These are phyloP conservation scores for Salix suchowensis DNA, from an alignment of 345 rosid genomes.

Conservation along the genomic window DNA sequence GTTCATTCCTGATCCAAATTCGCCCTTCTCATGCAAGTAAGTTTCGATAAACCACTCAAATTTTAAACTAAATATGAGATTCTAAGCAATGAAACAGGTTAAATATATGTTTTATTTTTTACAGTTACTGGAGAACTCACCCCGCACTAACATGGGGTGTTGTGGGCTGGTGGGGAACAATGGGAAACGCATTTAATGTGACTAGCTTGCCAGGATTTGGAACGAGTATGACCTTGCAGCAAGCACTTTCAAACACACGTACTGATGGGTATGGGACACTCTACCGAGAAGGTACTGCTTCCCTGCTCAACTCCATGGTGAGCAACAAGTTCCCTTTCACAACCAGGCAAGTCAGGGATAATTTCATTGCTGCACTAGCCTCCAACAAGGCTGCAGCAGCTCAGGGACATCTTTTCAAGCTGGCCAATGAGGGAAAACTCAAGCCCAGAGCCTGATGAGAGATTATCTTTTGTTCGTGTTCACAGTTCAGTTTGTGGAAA, in stretches of 20 bases:
- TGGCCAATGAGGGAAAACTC: slow-evolving; percentile 81
- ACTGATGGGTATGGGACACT: slow-evolving; percentile 63
- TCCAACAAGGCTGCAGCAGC: slow-evolving; percentile 71
- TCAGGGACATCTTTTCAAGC: slow-evolving; percentile 77
- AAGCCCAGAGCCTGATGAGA: slow-evolving; percentile 42
- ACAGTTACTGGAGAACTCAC: slow-evolving; percentile 91
- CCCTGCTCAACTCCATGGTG: slow-evolving; percentile 84
- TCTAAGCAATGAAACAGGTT: not conserved
- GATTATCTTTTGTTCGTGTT: not conserved
- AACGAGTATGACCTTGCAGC: slow-evolving; percentile 57
- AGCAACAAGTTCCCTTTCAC: slow-evolving; percentile 60
- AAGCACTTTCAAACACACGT: slow-evolving; percentile 76
- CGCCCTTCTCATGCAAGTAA: slow-evolving; percentile 82
- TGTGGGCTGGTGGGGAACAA: slow-evolving; percentile 89
- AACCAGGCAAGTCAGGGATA: slow-evolving; percentile 69
- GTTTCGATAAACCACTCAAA: slow-evolving; percentile 9
- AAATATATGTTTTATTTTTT: not conserved
- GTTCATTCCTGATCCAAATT: slow-evolving; percentile 55
- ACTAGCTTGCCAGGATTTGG: slow-evolving; percentile 54
- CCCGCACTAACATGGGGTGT: slow-evolving; percentile 73
- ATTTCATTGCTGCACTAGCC: slow-evolving; percentile 49
- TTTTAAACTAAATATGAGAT: not conserved
- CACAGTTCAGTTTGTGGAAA: not conserved
- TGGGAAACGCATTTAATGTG: slow-evolving; percentile 58
- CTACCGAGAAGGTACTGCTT: slow-evolving; percentile 90